Evolutionary conservation across 2,329 filamentous ascomycete species (phyloP).

Genomic region (Alternaria sp.): DNA sequence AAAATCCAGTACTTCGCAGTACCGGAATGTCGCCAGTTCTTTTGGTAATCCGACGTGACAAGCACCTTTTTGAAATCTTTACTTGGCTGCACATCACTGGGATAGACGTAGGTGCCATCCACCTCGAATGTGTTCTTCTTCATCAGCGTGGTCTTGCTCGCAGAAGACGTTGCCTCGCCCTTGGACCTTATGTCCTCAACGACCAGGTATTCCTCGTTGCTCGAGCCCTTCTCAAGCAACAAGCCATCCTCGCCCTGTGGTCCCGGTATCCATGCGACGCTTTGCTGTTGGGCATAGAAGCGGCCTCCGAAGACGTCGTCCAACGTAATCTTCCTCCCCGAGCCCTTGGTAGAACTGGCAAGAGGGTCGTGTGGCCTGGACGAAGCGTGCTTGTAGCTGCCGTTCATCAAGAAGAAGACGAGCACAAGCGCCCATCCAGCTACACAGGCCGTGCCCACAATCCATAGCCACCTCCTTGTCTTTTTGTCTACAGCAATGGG

Average conservation of each 20-base stretch:
- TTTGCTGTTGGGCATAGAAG: conserved; percentile 69
- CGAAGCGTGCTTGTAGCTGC: conserved; percentile 70
- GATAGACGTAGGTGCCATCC: conserved; percentile 61
- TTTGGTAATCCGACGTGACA: conserved; percentile 72
- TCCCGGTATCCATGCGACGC: conserved; percentile 78
- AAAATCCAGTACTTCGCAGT: conserved; percentile 90
- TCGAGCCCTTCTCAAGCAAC: conserved; percentile 73
- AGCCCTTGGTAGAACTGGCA: conserved; percentile 66
- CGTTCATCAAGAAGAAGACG: conserved; percentile 68
- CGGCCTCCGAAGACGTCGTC: conserved; percentile 71
- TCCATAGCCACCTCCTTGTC: conserved; percentile 67
- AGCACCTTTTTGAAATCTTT: conserved; percentile 85
- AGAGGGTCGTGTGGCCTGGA: conserved; percentile 71
- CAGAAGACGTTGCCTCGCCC: conserved; percentile 45
- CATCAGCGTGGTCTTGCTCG: conserved; percentile 75
- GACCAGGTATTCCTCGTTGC: conserved; percentile 73
- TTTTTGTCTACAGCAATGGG: conserved; percentile 68
- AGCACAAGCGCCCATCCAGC: conserved; percentile 73
- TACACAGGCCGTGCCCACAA: conserved; percentile 66
- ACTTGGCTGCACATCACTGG: conserved; percentile 74
- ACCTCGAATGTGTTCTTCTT: conserved; percentile 68
- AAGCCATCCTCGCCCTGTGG: conserved; percentile 81
- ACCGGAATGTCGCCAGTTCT: conserved; percentile 90
- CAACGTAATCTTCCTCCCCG: conserved; percentile 74
- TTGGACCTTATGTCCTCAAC: conserved; percentile 81